These are phyloP conservation scores for Podospora bellae-mahoneyi DNA, from an alignment of 495 filamentous ascomycete genomes.

Conservation along the genomic window DNA sequence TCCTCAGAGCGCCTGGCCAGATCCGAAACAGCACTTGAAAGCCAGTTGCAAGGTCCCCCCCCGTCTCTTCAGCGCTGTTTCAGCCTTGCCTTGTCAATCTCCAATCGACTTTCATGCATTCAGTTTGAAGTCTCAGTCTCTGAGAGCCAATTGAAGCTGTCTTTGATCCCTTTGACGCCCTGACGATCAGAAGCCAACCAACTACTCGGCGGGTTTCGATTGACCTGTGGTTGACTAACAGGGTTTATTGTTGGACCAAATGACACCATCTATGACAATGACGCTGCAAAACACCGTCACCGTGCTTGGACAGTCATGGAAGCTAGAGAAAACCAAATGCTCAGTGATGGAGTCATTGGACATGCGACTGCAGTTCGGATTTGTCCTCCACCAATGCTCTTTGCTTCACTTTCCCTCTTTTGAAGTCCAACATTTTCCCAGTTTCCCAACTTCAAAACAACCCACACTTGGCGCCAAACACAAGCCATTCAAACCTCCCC, in stretches of 20 bases:
- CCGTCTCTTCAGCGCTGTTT: background rate
- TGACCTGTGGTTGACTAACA: background rate
- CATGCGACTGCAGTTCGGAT: background rate
- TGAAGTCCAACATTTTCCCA: background rate
- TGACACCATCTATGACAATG: background rate
- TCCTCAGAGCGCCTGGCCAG: background rate
- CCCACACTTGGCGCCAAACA: background rate
- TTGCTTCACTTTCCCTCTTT: background rate
- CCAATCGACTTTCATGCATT: background rate
- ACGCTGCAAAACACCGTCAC: background rate
- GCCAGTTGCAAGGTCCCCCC: background rate
- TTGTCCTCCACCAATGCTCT: background rate
- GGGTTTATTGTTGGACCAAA: background rate
- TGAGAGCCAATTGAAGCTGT: slow-evolving; percentile 5
- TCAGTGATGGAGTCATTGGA: background rate
- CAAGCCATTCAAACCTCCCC: background rate
- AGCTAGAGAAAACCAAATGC: background rate
- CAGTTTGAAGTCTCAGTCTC: background rate
- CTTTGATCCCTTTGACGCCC: background rate
- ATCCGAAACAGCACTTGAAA: slow-evolving; percentile 11
- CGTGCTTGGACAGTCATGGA: background rate
- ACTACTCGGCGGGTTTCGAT: background rate
- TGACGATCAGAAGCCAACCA: background rate
- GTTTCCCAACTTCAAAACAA: background rate
- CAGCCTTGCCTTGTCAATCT: background rate